Evolutionary conservation across 2,329 filamentous ascomycete species (phyloP).

Genomic region (Aspergillus melleus): DNA sequence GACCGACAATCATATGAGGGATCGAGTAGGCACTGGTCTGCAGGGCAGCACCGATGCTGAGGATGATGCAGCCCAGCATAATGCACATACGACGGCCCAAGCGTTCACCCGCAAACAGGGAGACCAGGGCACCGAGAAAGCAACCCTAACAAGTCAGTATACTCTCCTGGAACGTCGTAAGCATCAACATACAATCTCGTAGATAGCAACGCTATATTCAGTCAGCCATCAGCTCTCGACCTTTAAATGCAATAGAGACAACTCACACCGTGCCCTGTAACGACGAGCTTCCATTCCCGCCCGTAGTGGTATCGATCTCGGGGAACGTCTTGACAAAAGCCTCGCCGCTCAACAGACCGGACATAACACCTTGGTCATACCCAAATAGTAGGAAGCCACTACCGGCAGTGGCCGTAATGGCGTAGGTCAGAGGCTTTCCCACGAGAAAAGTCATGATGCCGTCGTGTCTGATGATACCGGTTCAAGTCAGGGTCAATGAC

Average conservation of each 20-base stretch:
- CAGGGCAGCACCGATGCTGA: slow-evolving; percentile 31
- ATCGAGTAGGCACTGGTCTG: slow-evolving; percentile 25
- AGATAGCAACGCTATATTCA: slow-evolving; percentile 41
- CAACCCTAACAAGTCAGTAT: slow-evolving; percentile 45
- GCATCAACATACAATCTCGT: slow-evolving; percentile 36
- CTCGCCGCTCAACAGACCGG: slow-evolving; percentile 30
- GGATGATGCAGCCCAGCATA: slow-evolving; percentile 41
- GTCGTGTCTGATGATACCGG: too few species aligned
- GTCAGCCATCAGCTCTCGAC: slow-evolving; percentile 5
- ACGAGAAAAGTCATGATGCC: slow-evolving; percentile 27
- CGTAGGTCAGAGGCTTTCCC: slow-evolving; percentile 40
- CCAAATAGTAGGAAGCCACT: slow-evolving; percentile 40
- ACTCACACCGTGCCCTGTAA: slow-evolving; percentile 47
- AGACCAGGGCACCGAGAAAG: slow-evolving; percentile 55
- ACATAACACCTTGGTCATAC: slow-evolving; percentile 44
- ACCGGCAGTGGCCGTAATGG: slow-evolving; percentile 45
- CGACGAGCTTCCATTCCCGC: slow-evolving; percentile 41
- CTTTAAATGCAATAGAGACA: too few species aligned
- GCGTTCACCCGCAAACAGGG: slow-evolving; percentile 46
- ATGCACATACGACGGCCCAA: slow-evolving; percentile 52
- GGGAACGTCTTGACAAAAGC: slow-evolving; percentile 29
- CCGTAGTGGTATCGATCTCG: slow-evolving; percentile 33
- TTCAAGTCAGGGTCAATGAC: too few species aligned
- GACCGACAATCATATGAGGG: slow-evolving; percentile 43
- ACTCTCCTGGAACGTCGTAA: not conserved